phyloP scores from a whole-genome alignment of 2,329 filamentous ascomycete species.

The Sclerotiophoma versabilis region DNA sequence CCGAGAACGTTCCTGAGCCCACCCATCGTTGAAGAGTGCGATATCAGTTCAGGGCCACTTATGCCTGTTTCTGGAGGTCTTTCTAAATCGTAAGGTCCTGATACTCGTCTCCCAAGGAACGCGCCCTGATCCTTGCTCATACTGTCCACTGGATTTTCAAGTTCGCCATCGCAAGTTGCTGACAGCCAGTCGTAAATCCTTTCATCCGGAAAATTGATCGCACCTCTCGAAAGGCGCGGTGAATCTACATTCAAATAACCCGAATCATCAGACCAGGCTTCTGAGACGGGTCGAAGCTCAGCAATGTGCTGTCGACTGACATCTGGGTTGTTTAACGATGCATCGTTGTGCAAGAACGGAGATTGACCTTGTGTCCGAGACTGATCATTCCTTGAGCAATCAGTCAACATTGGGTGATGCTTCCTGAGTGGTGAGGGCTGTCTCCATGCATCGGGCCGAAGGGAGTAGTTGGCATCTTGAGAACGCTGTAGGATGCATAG shows the following conservation, averaged over 20 bases:
- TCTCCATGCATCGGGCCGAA: conserved; percentile 35
- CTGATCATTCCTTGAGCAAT: background rate
- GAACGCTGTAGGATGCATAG: background rate
- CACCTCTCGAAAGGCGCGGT: background rate
- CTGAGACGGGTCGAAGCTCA: conserved; percentile 21
- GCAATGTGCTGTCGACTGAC: too few relatives aligned
- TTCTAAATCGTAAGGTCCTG: too few relatives aligned
- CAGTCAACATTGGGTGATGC: background rate
- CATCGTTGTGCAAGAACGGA: too few relatives aligned
- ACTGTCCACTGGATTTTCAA: background rate
- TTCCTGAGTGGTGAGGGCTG: conserved; percentile 7
- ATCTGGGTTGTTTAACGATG: too few relatives aligned
- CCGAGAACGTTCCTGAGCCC: background rate
- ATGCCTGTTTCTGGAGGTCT: too few relatives aligned
- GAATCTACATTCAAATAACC: conserved; percentile 25
- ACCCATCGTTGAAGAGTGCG: too few relatives aligned
- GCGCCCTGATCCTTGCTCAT: background rate
- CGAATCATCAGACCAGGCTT: conserved; percentile 40
- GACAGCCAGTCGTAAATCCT: conserved; percentile 30
- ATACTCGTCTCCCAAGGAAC: background rate
- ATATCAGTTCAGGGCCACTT: background rate
- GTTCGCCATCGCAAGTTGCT: background rate
- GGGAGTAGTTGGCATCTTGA: conserved; percentile 25
- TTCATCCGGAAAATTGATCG: conserved; percentile 6
- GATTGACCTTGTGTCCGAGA: background rate